Evolutionary conservation across 345 rosid species (phyloP).

Genomic region (Aquilaria yunnanensis): DNA sequence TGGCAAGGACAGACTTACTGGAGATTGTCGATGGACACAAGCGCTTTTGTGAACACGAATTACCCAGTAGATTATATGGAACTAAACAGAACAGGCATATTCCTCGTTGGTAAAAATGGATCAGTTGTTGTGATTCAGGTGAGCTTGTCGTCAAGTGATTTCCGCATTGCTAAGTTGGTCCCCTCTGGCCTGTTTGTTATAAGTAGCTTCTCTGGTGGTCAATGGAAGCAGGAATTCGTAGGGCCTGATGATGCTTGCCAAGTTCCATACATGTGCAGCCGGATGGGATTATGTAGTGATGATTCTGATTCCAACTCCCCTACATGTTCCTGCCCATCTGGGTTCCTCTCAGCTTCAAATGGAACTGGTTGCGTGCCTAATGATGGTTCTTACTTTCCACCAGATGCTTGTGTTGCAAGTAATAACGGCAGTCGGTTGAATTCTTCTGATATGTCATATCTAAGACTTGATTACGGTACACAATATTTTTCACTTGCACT

Average conservation of each 20-base stretch:
- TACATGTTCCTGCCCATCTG: conserved; percentile 65
- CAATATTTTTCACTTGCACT: conserved; percentile 52
- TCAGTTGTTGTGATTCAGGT: conserved; percentile 36
- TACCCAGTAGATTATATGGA: conserved; percentile 44
- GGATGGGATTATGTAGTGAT: conserved; percentile 45
- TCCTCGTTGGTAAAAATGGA: conserved; percentile 57
- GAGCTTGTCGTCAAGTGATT: conserved; percentile 33
- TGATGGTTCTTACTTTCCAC: conserved; percentile 36
- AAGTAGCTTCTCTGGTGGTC: conserved; percentile 35
- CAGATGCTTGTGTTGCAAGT: conserved; percentile 48
- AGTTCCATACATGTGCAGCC: conserved; percentile 59
- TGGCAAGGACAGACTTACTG: conserved; percentile 70
- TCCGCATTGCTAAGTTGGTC: conserved; percentile 55
- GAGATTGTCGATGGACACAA: conserved; percentile 61
- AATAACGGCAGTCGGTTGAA: conserved; percentile 20
- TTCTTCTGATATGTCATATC: conserved; percentile 35
- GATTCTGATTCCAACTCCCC: conserved; percentile 23
- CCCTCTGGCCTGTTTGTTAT: conserved; percentile 50
- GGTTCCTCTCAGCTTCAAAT: conserved; percentile 30
- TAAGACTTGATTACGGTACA: conserved; percentile 40
- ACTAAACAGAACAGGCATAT: conserved; percentile 52
- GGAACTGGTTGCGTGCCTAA: conserved; percentile 42
- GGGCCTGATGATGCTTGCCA: conserved; percentile 57
- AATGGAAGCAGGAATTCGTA: conserved; percentile 37
- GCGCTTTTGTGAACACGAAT: conserved; percentile 38